These are phyloP conservation scores for Tylopilus rubrobrunneus DNA, from an alignment of 768 basidiomycete species.

Conservation along the genomic window DNA sequence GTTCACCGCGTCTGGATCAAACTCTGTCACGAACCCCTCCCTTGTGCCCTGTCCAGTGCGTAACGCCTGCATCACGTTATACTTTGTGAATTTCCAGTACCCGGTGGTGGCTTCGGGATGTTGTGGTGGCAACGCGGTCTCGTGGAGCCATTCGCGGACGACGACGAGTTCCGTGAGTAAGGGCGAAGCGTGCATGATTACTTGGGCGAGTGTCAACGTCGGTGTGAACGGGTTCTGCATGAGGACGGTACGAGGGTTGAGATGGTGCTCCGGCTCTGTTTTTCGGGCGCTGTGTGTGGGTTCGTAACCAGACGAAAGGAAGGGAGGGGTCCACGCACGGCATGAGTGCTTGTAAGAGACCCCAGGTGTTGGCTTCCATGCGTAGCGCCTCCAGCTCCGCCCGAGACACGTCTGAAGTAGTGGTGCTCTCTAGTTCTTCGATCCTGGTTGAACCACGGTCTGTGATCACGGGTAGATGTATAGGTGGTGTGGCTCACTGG, in stretches of 20 bases:
- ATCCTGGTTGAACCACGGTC: slow-evolving; percentile 36
- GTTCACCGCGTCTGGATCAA: slow-evolving; percentile 81
- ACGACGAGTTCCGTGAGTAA: slow-evolving; percentile 73
- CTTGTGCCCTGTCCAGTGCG: slow-evolving; percentile 44
- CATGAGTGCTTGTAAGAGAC: slow-evolving; percentile 70
- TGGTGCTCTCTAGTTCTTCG: slow-evolving; percentile 45
- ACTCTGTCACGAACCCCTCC: slow-evolving; percentile 53
- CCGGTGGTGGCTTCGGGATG: slow-evolving; percentile 73
- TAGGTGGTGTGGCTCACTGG: slow-evolving; percentile 42
- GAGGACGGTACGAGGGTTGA: slow-evolving; percentile 54
- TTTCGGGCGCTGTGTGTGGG: slow-evolving; percentile 55
- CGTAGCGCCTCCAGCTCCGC: slow-evolving; percentile 61
- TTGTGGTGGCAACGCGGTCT: slow-evolving; percentile 58
- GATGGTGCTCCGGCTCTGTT: slow-evolving; percentile 45
- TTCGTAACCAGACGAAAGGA: neutral
- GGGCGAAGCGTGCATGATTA: slow-evolving; percentile 63
- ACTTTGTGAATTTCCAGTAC: slow-evolving; percentile 82
- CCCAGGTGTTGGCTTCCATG: slow-evolving; percentile 82
- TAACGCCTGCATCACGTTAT: slow-evolving; percentile 61
- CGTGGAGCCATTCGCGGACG: slow-evolving; percentile 87
- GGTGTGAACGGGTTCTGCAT: slow-evolving; percentile 80
- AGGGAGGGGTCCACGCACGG: slow-evolving; percentile 46
- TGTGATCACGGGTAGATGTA: neutral
- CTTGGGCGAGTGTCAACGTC: slow-evolving; percentile 68
- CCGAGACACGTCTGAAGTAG: slow-evolving; percentile 34